Base-by-base conservation (phyloP, 1,284 basidiomycete genomes). In the Ustilago tritici region DNA sequence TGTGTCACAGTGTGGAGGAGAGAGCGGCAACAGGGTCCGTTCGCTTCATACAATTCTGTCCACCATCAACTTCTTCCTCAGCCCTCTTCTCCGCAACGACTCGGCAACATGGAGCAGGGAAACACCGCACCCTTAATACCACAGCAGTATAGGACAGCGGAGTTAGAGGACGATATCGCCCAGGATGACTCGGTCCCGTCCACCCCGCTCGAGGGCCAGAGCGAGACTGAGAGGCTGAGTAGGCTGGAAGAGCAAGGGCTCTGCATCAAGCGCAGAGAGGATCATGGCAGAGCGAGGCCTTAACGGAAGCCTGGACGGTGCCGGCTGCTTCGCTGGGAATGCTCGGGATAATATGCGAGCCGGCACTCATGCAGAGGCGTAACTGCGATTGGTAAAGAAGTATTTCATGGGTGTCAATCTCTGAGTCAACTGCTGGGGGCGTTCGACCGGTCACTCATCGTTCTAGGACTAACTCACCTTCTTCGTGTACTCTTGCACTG, bases 401-500 rank as follows among this genome's bases (percentile, higher is more conserved):
- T 6, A 35, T 1, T 9, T 9, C n/a, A 47, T 2, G 28, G 46
- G 36, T 15, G 32, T 35, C 28, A 47, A 32, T 8, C 2, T 35
- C 3, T 32, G 46, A 19, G 10, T 14, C 41, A 7, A n/a, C 3
- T 36, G 35, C 14, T 28, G 40, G 49, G 50, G 23, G 10, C 43
- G 14, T 32, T 17, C 1, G 31, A 5, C 32, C 17, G 19, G n/a
- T 41, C 7, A 2, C 34, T 23, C 7, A 19, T n/a, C 6, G n/a
- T 19, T 19, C 43, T 7, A 11, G 6, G 4, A 19, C 0, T 4
- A 15, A 43, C 71, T 56, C 56, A 74, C 76, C 74, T 80, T 81
- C 46, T 73, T 72, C 10, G 82, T 82, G 56, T 80, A 79, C 55
- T 84, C 82, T 28, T 61, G 62, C 6, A 82, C 84, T 14, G 68